Evolutionary conservation across 2,329 filamentous ascomycete species (phyloP).

Genomic region (Eutypella sp.): DNA sequence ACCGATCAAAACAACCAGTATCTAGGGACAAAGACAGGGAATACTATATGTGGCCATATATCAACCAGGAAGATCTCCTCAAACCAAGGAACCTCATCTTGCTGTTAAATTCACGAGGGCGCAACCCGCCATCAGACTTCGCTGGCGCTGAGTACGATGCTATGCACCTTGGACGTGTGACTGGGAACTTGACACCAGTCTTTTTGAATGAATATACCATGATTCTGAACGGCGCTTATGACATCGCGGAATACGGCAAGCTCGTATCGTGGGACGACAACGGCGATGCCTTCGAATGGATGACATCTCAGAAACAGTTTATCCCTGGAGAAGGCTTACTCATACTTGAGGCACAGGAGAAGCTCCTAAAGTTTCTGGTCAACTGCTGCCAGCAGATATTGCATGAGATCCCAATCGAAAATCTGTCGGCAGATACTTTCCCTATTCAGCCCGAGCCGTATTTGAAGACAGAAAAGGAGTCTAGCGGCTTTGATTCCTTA

Average conservation of each 20-base stretch:
- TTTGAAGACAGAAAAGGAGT: slow-evolving; percentile 23
- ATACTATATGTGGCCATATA: slow-evolving; percentile 41
- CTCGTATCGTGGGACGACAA: slow-evolving; percentile 30
- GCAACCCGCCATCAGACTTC: slow-evolving; percentile 42
- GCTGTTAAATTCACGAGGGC: slow-evolving; percentile 47
- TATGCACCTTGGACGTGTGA: slow-evolving; percentile 25
- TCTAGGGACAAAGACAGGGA: background rate
- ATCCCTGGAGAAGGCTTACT: slow-evolving; percentile 42
- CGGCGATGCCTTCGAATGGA: slow-evolving; percentile 32
- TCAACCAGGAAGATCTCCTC: slow-evolving; percentile 53
- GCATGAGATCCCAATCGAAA: slow-evolving; percentile 39
- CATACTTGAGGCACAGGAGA: slow-evolving; percentile 46
- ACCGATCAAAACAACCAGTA: background rate
- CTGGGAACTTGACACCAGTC: slow-evolving; percentile 17
- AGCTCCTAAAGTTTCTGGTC: slow-evolving; percentile 43
- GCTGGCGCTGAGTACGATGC: slow-evolving; percentile 37
- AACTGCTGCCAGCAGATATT: slow-evolving; percentile 42
- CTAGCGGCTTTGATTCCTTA: slow-evolving; percentile 32
- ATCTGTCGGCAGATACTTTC: slow-evolving; percentile 23
- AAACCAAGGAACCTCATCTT: slow-evolving; percentile 40
- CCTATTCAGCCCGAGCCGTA: slow-evolving; percentile 34
- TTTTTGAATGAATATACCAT: slow-evolving; percentile 30
- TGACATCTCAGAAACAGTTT: slow-evolving; percentile 30
- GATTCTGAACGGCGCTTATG: slow-evolving; percentile 26
- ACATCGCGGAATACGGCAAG: slow-evolving; percentile 30